A percentile compares a stretch with the other conserved stretches of the same genome.
These are phyloP conservation scores for Erodium texanum DNA, from an alignment of 441 rosid species.

Conservation along the genomic window DNA sequence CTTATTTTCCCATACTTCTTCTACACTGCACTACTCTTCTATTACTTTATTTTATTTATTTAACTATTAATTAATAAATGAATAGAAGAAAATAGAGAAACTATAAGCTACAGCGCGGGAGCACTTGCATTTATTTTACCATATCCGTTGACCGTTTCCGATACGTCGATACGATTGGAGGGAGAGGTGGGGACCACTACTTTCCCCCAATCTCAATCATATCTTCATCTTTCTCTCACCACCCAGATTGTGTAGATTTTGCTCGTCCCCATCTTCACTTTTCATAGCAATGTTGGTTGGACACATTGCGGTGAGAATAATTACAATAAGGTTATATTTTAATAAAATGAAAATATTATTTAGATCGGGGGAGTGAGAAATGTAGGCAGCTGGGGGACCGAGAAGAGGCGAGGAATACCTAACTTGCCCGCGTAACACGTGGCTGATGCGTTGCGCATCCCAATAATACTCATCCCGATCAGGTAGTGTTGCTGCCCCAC, in stretches of 20 bases:
- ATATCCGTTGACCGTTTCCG: not conserved
- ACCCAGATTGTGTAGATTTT: too few relatives aligned
- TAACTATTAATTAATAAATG: too few relatives aligned
- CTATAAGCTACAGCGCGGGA: not conserved
- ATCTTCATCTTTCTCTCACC: too few relatives aligned
- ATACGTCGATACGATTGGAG: too few relatives aligned
- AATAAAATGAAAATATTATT: too few relatives aligned
- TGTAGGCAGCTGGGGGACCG: not conserved
- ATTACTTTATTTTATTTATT: too few relatives aligned
- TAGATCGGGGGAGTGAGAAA: not conserved
- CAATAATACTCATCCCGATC: not conserved
- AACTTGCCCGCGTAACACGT: constrained; percentile 8
- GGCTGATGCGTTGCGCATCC: not conserved
- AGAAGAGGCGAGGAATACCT: not conserved
- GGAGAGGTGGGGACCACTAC: not conserved
- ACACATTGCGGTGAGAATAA: too few relatives aligned
- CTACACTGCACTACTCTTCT: not conserved
- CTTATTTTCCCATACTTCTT: too few relatives aligned
- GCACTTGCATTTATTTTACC: not conserved
- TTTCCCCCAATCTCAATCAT: not conserved
- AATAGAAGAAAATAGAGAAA: not conserved
- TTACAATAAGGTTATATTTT: too few relatives aligned
- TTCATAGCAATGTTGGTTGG: too few relatives aligned
- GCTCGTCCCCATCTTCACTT: too few relatives aligned
- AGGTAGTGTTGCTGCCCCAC: not conserved